These are phyloP conservation scores for Fusarium agapanthi DNA, from an alignment of 2,329 filamentous ascomycete species.

Conservation along the genomic window DNA sequence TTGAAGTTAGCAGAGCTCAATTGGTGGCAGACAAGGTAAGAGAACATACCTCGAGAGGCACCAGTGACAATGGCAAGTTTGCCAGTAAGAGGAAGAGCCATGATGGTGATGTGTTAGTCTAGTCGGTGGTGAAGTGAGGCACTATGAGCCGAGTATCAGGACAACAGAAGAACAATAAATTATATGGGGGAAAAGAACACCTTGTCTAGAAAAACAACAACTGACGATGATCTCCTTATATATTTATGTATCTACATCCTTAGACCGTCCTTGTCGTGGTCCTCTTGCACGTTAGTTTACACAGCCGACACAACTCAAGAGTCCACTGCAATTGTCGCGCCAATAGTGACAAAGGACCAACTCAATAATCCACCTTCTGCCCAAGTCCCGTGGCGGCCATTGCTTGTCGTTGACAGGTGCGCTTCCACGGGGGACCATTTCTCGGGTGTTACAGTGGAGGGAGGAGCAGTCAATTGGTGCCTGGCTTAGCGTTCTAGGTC, in stretches of 20 bases:
- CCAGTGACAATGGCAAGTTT: conserved; percentile 84
- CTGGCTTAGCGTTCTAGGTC: conserved; percentile 13
- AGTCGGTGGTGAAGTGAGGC: not conserved
- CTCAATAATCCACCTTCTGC: not conserved
- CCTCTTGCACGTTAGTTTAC: conserved; percentile 6
- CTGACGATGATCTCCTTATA: conserved; percentile 7
- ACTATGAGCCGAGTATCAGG: conserved; percentile 3
- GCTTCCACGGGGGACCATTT: conserved; percentile 26
- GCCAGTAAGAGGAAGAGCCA: conserved; percentile 66
- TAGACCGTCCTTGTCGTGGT: not conserved
- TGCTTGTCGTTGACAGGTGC: conserved; percentile 40
- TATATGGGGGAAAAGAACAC: not conserved
- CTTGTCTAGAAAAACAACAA: not conserved
- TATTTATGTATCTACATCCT: not conserved
- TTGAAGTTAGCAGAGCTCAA: not conserved
- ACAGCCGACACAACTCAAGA: not conserved
- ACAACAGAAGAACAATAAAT: not conserved
- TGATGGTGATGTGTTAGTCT: conserved; percentile 27
- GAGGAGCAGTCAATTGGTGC: conserved; percentile 16
- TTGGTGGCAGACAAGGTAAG: not conserved
- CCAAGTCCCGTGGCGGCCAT: conserved; percentile 27
- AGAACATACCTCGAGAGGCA: conserved; percentile 72
- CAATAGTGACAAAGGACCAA: conserved; percentile 29
- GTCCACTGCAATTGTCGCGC: conserved; percentile 33
- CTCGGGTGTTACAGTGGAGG: conserved; percentile 21